Conservation (phyloP, 768 basidiomycete species). For the Boletus speciosus region DNA sequence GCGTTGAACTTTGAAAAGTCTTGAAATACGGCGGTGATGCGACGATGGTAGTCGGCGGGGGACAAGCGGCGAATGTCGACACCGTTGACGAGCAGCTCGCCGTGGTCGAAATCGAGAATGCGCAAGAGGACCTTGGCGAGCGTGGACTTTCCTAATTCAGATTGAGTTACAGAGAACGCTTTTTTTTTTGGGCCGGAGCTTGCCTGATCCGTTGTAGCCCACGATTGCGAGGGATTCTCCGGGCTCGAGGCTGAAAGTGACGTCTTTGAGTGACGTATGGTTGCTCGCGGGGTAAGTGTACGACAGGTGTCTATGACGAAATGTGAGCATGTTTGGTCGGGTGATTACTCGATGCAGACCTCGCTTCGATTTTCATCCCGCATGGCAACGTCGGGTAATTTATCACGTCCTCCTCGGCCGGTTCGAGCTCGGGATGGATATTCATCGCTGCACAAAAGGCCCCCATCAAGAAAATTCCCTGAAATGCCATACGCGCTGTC, state of each 20-base stretch:
- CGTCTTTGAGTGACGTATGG: constrained; percentile 63
- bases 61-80: constrained; percentile 61
- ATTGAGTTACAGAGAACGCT: constrained; percentile 1
- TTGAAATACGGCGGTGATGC: constrained; percentile 80
- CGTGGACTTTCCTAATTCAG: constrained; percentile 74
- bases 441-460: constrained; percentile 79
- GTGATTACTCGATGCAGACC: constrained; percentile 37
- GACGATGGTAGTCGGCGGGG: constrained; percentile 70
- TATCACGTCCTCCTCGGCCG: constrained; percentile 48
- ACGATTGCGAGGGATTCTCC: constrained; percentile 86
- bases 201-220: constrained; percentile 80
- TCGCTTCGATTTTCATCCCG: constrained; percentile 71
- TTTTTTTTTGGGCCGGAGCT: constrained; percentile 20
- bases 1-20: constrained; percentile 79
- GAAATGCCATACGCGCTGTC: constrained; percentile 72
- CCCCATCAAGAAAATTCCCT: constrained; percentile 82
- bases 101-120: constrained; percentile 71
- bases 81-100: constrained; percentile 66
- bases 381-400: constrained; percentile 44
- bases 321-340: constrained; percentile 7
- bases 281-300: constrained; percentile 79
- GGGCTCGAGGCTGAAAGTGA: constrained; percentile 65
- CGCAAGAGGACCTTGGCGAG: constrained; percentile 79
- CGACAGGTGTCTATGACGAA: constrained; percentile 48
- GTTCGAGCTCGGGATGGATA: constrained; percentile 65